A percentile compares a stretch with the other conserved stretches of the same genome.
Conservation (phyloP, 148 eudicot species). For the Bassia scoparia region DNA sequence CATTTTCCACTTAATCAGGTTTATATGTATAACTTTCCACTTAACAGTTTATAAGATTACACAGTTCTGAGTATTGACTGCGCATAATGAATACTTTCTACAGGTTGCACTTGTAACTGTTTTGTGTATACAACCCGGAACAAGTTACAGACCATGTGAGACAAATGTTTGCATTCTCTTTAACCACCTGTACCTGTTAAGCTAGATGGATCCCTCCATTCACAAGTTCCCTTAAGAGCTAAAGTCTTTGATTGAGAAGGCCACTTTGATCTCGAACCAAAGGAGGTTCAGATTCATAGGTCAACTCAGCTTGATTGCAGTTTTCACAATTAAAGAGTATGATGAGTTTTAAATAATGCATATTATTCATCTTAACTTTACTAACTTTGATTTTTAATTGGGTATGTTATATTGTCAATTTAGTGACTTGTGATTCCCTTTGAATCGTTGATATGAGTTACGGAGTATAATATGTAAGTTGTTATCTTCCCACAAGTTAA, state of each 20-base stretch:
- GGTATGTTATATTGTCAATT: too few relatives aligned
- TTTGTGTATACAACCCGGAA: slow-evolving; percentile 76
- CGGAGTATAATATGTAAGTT: too few relatives aligned
- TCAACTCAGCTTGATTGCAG: slow-evolving; percentile 93
- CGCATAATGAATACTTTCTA: background rate
- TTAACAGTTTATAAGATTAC: background rate
- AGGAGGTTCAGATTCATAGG: background rate
- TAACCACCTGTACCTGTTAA: slow-evolving; percentile 73
- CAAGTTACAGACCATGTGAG: slow-evolving; percentile 78
- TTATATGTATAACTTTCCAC: background rate
- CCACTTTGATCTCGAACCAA: background rate
- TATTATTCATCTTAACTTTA: too few relatives aligned
- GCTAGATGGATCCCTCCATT: slow-evolving; percentile 66
- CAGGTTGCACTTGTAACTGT: slow-evolving; percentile 89
- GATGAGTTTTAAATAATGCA: too few relatives aligned
- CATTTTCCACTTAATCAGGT: slow-evolving; percentile 87
- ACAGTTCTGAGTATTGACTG: background rate
- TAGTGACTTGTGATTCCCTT: background rate
- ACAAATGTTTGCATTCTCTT: slow-evolving; percentile 76
- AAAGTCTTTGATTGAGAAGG: background rate
- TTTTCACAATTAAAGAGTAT: slow-evolving; percentile 74
- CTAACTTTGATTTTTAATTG: too few relatives aligned
- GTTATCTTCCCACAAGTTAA: too few relatives aligned
- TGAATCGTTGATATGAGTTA: too few relatives aligned
- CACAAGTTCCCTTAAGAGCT: slow-evolving; percentile 15